Percentiles rank a stretch among this genome's conserved stretches.
Conservation (phyloP, 108 stramenopile species). For the Asterionellopsis glacialis region DNA sequence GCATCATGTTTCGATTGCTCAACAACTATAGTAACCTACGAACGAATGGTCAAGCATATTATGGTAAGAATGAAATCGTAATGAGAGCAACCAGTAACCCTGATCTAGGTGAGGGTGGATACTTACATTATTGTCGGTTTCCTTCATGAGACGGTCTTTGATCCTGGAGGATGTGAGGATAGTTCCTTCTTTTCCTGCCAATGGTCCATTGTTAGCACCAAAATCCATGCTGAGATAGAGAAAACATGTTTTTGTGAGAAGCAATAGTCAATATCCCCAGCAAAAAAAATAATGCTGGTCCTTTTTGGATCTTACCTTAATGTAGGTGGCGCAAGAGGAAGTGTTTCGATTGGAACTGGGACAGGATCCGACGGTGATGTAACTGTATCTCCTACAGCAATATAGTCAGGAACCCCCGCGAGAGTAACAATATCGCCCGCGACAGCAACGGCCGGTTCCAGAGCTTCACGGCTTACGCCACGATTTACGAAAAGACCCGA, state of each 20-base stretch:
- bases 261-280: no score
- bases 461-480: slow-evolving; percentile 63
- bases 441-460: slow-evolving; percentile 67
- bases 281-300: no score
- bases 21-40: slow-evolving; percentile 53
- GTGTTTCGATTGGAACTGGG: slow-evolving; percentile 57
- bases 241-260: no score
- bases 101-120: no score
- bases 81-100: no score
- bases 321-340: slow-evolving; percentile 93
- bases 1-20: slow-evolving; percentile 57
- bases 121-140: slow-evolving; percentile 92
- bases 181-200: slow-evolving; percentile 92
- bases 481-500: slow-evolving; percentile 75
- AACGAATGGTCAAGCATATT: no score
- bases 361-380: slow-evolving; percentile 64
- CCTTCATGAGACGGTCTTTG: slow-evolving; percentile 80
- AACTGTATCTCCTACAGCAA: slow-evolving; percentile 88
- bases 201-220: slow-evolving; percentile 94
- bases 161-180: slow-evolving; percentile 84
- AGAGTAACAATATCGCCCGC: slow-evolving; percentile 97
- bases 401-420: slow-evolving; percentile 82
- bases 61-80: no score
- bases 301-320: slow-evolving; percentile 17
- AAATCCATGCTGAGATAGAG: slow-evolving; percentile 73